Conservation (phyloP, 805 yeast genomes). For the Candida stauntonica region DNA sequence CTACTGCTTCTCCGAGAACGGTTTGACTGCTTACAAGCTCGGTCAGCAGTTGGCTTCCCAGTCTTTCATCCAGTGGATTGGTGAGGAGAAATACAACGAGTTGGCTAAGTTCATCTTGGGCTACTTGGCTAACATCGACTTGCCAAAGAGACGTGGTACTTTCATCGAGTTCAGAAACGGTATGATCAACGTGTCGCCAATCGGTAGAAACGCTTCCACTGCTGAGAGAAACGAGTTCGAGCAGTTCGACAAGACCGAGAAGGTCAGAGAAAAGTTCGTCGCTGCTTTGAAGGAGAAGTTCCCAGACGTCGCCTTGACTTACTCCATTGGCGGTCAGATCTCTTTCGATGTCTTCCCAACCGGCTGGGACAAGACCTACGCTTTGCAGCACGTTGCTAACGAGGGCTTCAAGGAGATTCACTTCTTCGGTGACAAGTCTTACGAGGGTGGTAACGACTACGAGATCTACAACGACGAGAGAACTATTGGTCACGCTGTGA, state of each 20-base stretch:
- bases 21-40: conserved; percentile 92
- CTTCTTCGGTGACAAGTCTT: conserved; percentile 98
- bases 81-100: conserved; percentile 89
- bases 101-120: conserved; percentile 80
- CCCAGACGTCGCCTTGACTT: conserved; percentile 81
- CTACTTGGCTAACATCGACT: conserved; percentile 79
- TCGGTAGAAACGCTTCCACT: conserved; percentile 96
- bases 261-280: conserved; percentile 82
- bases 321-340: conserved; percentile 99
- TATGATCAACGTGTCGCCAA: conserved; percentile 96
- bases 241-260: conserved; percentile 71
- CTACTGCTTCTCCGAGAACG: conserved; percentile 96
- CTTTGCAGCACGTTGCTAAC: conserved; percentile 83
- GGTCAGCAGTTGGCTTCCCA: conserved; percentile 89
- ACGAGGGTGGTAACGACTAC: conserved; percentile 97
- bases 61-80: conserved; percentile 92
- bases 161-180: conserved; percentile 99
- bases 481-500: conserved; percentile 94
- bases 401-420: conserved; percentile 87
- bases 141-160: conserved; percentile 98
- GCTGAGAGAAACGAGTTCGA: conserved; percentile 93
- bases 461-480: conserved; percentile 91
- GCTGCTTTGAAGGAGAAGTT: conserved; percentile 78
- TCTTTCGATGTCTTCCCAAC: conserved; percentile 99
- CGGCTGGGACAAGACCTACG: conserved; percentile 99